Conservation (phyloP, 257 asterid genomes). For the Scutellaria minor region DNA sequence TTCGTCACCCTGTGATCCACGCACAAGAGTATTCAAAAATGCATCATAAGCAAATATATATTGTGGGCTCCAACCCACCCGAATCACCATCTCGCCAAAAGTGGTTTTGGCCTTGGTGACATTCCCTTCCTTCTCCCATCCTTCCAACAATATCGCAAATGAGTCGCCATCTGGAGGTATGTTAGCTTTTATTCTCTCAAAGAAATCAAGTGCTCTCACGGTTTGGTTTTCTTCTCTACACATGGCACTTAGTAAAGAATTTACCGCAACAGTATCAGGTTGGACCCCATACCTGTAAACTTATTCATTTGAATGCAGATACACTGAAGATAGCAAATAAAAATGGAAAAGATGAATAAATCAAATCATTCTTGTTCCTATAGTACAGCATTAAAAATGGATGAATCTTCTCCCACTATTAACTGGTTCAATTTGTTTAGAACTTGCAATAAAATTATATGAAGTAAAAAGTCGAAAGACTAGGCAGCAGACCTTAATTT, state of each 20-base stretch:
- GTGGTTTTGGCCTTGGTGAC: conserved; percentile 60
- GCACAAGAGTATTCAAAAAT: conserved; percentile 61
- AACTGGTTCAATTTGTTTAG: neutral
- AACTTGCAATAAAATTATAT: too few relatives aligned
- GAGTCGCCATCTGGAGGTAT: conserved; percentile 71
- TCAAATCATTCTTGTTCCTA: conserved; percentile 14
- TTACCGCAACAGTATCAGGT: conserved; percentile 63
- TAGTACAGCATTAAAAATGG: neutral
- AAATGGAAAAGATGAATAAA: neutral
- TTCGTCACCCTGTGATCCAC: conserved; percentile 57
- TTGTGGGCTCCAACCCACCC: conserved; percentile 72
- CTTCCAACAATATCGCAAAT: conserved; percentile 74
- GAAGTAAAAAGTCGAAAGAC: too few relatives aligned
- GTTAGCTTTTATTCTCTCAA: conserved; percentile 55
- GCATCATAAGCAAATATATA: conserved; percentile 69
- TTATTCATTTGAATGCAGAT: conserved; percentile 39
- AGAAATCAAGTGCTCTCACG: conserved; percentile 57
- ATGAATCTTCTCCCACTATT: neutral
- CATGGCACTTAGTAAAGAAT: conserved; percentile 76
- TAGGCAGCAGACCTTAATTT: neutral
- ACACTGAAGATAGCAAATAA: conserved; percentile 29
- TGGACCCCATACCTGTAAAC: conserved; percentile 73
- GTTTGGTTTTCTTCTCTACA: conserved; percentile 64
- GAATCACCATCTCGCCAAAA: conserved; percentile 75
- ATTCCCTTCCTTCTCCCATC: conserved; percentile 80